phyloP scores from a whole-genome alignment of 2,329 filamentous ascomycete species.

The Cylindrodendrum hubeiense region DNA sequence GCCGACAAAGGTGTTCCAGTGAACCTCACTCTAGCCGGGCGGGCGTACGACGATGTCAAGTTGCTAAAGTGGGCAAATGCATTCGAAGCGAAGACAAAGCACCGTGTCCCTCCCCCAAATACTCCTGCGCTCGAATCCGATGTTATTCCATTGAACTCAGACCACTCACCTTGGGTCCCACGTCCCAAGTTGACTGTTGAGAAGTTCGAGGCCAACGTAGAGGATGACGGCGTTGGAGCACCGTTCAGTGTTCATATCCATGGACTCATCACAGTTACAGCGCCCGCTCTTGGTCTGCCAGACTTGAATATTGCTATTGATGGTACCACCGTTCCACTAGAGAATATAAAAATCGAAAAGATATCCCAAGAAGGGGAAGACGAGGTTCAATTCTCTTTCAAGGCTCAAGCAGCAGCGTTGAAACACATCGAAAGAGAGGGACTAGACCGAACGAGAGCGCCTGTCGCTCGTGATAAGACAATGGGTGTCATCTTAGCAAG shows the following conservation, averaged over 20 bases:
- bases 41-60: slow-evolving; percentile 58
- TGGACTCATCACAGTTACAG: neutral
- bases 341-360: neutral
- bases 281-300: neutral
- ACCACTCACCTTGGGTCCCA: neutral
- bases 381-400: slow-evolving; percentile 1
- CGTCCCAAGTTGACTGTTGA: neutral
- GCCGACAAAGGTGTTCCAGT: slow-evolving; percentile 61
- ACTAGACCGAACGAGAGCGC: slow-evolving; percentile 6
- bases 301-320: slow-evolving; percentile 13
- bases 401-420: neutral
- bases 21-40: slow-evolving; percentile 64
- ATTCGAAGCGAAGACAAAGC: slow-evolving; percentile 29
- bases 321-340: neutral
- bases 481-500: slow-evolving; percentile 20
- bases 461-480: slow-evolving; percentile 19
- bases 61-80: slow-evolving; percentile 43
- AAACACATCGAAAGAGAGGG: slow-evolving; percentile 11
- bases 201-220: neutral
- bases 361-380: neutral
- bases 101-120: slow-evolving; percentile 18
- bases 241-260: neutral
- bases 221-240: neutral
- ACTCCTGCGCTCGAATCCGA: slow-evolving; percentile 30
- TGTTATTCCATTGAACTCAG: neutral